These are phyloP conservation scores for Spizellomyces sp. DNA, from an alignment of 192 early-diverging fungal species.

Conservation along the genomic window DNA sequence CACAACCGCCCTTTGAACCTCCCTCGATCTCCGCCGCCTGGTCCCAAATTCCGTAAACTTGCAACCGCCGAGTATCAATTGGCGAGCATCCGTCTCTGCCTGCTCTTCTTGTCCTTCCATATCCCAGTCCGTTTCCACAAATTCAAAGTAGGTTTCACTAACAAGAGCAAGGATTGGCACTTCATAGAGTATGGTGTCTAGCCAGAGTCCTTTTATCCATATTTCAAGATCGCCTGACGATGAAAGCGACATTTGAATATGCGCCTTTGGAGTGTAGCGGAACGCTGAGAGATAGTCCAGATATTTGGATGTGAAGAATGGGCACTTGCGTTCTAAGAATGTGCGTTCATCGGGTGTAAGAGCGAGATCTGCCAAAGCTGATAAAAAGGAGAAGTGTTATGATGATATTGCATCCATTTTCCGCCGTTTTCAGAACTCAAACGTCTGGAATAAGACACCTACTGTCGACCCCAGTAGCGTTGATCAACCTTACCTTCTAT, in stretches of 20 bases:
- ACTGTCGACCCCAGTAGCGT: too few relatives aligned
- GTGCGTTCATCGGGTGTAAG: too few relatives aligned
- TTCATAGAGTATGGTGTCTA: slow-evolving; percentile 76
- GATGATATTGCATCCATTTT: too few relatives aligned
- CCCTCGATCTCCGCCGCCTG: slow-evolving; percentile 46
- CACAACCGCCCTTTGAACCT: background rate
- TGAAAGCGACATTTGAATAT: slow-evolving; percentile 34
- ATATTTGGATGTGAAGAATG: slow-evolving; percentile 61
- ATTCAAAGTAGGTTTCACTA: slow-evolving; percentile 69
- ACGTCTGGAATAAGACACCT: too few relatives aligned
- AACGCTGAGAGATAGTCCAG: slow-evolving; percentile 61
- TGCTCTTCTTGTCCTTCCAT: slow-evolving; percentile 61
- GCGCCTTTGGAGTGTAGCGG: slow-evolving; percentile 54
- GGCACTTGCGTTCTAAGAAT: slow-evolving; percentile 25
- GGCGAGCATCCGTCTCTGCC: slow-evolving; percentile 50
- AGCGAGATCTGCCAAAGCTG: too few relatives aligned
- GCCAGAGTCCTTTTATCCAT: slow-evolving; percentile 63
- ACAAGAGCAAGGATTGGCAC: slow-evolving; percentile 70
- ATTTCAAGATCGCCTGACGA: slow-evolving; percentile 42
- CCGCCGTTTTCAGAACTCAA: too few relatives aligned
- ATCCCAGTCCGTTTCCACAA: slow-evolving; percentile 71
- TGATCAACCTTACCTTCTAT: too few relatives aligned
- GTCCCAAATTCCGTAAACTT: slow-evolving; percentile 82
- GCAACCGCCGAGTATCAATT: slow-evolving; percentile 58
- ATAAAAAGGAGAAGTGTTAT: too few relatives aligned